phyloP scores from a whole-genome alignment of 768 basidiomycete species.

The Lactarius sanguifluus region DNA sequence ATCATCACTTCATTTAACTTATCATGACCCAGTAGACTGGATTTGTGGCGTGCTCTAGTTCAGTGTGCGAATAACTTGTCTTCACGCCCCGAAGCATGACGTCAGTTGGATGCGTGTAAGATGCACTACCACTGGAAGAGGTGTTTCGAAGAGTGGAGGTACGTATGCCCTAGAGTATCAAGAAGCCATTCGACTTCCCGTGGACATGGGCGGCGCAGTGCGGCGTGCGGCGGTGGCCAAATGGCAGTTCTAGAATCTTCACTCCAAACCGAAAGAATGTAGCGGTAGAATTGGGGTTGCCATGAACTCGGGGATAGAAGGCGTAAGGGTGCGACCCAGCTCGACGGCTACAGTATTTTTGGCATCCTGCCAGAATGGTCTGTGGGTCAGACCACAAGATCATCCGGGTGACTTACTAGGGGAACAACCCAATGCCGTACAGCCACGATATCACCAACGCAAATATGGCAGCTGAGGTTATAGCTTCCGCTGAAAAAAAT shows the following conservation, averaged over 20 bases:
- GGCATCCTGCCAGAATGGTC: not conserved
- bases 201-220: not conserved
- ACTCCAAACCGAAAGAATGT: not conserved
- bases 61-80: conserved; percentile 12
- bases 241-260: conserved; percentile 16
- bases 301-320: conserved; percentile 4
- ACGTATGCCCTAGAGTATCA: not conserved
- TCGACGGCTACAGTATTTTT: not conserved
- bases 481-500: not conserved
- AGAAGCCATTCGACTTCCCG: conserved; percentile 7
- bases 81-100: conserved; percentile 20
- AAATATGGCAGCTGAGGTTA: conserved; percentile 17
- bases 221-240: not conserved
- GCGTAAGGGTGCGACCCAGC: conserved; percentile 1
- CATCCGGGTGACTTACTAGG: not conserved
- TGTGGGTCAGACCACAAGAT: not conserved
- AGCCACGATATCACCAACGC: conserved; percentile 16
- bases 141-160: not conserved
- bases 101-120: conserved; percentile 20
- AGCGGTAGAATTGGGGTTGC: conserved; percentile 23
- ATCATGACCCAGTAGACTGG: conserved; percentile 15
- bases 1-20: conserved; percentile 18
- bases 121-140: not conserved
- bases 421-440: conserved; percentile 13
- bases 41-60: conserved; percentile 12